Conservation (phyloP, 2,329 filamentous ascomycete species). For the Metarhizium guizhouense region DNA sequence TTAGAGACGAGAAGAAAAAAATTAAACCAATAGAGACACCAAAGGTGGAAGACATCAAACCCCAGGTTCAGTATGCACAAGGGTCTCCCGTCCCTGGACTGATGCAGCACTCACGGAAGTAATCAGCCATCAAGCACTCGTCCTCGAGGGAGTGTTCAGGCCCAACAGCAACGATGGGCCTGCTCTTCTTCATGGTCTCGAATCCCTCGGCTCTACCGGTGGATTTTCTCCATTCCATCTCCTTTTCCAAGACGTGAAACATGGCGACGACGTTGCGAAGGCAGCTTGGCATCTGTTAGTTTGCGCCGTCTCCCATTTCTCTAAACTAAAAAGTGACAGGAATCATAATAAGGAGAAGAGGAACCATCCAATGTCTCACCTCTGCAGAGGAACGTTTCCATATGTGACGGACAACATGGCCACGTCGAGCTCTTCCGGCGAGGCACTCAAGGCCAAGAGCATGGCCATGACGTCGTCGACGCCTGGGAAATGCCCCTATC, state of each 20-base stretch:
- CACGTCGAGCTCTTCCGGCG: conserved; percentile 77
- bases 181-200: conserved; percentile 59
- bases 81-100: neutral
- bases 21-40: neutral
- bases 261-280: conserved; percentile 81
- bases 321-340: no score
- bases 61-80: no score
- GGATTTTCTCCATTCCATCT: conserved; percentile 71
- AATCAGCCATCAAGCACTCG: conserved; percentile 69
- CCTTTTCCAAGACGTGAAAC: conserved; percentile 86
- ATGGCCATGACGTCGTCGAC: conserved; percentile 89
- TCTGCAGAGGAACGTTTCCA: conserved; percentile 83
- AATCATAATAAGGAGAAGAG: no score
- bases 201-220: conserved; percentile 63
- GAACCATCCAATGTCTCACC: conserved; percentile 34
- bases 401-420: conserved; percentile 83
- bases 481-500: conserved; percentile 32
- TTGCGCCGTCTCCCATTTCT: neutral
- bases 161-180: conserved; percentile 79
- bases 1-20: neutral
- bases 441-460: conserved; percentile 74
- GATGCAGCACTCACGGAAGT: conserved; percentile 60
- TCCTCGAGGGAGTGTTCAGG: conserved; percentile 80
- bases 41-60: no score
- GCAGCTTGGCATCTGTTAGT: conserved; percentile 45